Base-by-base conservation (phyloP, 2,329 filamentous ascomycete genomes). In the Plectosphaerella sp. region DNA sequence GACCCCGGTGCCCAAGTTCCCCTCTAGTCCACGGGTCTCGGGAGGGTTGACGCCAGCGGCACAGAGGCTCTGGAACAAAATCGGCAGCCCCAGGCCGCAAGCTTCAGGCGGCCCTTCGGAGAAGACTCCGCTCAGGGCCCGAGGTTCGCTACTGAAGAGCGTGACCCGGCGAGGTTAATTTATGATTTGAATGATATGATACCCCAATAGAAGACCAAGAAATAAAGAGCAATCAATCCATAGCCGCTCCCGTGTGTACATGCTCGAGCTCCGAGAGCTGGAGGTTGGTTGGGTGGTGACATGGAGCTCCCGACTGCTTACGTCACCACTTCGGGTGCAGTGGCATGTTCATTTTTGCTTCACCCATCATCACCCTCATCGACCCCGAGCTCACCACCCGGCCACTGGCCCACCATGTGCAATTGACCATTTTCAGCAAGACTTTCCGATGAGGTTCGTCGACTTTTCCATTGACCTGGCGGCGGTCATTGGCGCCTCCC, bases 21-120 rank as follows among this genome's bases (percentile, higher is more conserved):
- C 85, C 2, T 88, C 84, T 58, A 86, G 82, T 55, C 83, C 84
- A 16, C 73, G 80, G 45, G 73, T 82, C 15, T 70, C 76, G 10
- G 74, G 73, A 16, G 73, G 73, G 5, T 69, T 92, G 64, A 93
- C 89, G 20, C 89, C 90, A 4, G 90, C 90, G 14, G 90, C 86
- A 3, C 81, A 86, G 65, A 77, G 84, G 55, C 68, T 91, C 35
- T 84, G 84, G 74, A 83, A 78, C 57, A 83, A 77, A 65, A 82
- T 89, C 54, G 71, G 68, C 6, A 66, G 64, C 45, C 62, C 64
- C 36, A 78, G 74, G 5, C 71, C 76, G 6, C 66, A 64, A 49
- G 67, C 61, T 22, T 58, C 65, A 2, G 61, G 61, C 3, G 59
- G 57, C 45, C 64, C 70, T 3, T 71, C 74, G 53, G 62, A 65